Evolutionary conservation across 176 grass and related monocot species (phyloP).

Genomic region (Juncus inflexus): DNA sequence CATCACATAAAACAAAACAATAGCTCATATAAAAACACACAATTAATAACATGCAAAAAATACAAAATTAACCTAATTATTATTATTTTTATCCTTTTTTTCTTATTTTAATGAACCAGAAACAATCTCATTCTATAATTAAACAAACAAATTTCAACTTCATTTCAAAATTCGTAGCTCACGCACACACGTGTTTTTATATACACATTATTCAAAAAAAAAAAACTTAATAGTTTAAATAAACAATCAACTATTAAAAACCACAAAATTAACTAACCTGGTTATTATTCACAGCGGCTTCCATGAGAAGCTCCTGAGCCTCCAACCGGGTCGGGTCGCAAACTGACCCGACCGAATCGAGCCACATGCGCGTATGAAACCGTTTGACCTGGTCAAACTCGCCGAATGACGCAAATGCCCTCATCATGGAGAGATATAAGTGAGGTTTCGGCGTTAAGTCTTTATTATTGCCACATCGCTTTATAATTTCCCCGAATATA

Average conservation of each 20-base stretch:
- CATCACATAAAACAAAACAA: background rate
- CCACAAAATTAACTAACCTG: slow-evolving; percentile 40
- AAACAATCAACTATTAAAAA: background rate
- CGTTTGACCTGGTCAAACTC: slow-evolving; percentile 75
- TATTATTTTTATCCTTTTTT: too few relatives aligned
- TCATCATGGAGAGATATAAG: slow-evolving; percentile 89
- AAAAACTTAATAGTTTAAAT: too few relatives aligned
- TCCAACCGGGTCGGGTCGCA: slow-evolving; percentile 51
- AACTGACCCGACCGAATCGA: slow-evolving; percentile 77
- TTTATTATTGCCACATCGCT: slow-evolving; percentile 55
- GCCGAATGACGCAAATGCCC: slow-evolving; percentile 67
- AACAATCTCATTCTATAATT: too few relatives aligned
- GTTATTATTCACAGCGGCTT: slow-evolving; percentile 81
- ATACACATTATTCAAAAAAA: too few relatives aligned
- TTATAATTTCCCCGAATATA: slow-evolving; percentile 91
- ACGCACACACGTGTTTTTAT: too few relatives aligned
- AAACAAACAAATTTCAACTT: too few relatives aligned
- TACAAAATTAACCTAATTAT: background rate
- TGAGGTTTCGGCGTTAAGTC: slow-evolving; percentile 79
- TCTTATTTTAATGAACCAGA: too few relatives aligned
- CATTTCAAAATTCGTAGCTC: background rate
- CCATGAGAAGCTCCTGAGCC: slow-evolving; percentile 83
- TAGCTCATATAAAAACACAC: slow-evolving; percentile 6
- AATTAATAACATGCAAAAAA: slow-evolving; percentile 16
- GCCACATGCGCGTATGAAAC: slow-evolving; percentile 64